phyloP scores from a whole-genome alignment of 202 grass and related monocot species.

The Alloteropsis angusta region DNA sequence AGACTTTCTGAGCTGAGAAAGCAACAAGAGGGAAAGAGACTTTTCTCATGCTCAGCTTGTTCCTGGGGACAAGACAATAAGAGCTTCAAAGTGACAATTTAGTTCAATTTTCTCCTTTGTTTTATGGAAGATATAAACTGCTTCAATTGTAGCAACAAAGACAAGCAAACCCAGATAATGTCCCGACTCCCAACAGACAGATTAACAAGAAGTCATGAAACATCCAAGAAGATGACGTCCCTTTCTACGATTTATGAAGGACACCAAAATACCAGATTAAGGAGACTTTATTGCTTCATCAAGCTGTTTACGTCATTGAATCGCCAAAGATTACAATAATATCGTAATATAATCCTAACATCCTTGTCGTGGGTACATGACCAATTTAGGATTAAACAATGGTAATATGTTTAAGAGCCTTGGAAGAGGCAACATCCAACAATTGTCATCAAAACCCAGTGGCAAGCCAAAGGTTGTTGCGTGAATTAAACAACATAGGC shows the following conservation, averaged over 20 bases:
- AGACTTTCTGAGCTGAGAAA: slow-evolving; percentile 7
- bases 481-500: no score
- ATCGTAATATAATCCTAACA: neutral
- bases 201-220: neutral
- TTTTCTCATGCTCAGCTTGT: neutral
- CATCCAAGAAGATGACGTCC: neutral
- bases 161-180: neutral
- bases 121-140: neutral
- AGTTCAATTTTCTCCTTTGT: neutral
- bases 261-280: neutral
- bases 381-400: neutral
- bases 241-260: neutral
- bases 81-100: neutral
- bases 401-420: neutral
- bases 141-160: neutral
- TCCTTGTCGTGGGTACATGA: slow-evolving; percentile 1
- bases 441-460: neutral
- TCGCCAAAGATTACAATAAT: neutral
- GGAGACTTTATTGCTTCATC: neutral
- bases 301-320: neutral
- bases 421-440: neutral
- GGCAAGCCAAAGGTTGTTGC: neutral
- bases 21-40: neutral
- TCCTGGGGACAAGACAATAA: neutral
- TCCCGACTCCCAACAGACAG: neutral